Conservation (phyloP, 1,139 yeast genomes). For the Saccharomyces hybrid region DNA sequence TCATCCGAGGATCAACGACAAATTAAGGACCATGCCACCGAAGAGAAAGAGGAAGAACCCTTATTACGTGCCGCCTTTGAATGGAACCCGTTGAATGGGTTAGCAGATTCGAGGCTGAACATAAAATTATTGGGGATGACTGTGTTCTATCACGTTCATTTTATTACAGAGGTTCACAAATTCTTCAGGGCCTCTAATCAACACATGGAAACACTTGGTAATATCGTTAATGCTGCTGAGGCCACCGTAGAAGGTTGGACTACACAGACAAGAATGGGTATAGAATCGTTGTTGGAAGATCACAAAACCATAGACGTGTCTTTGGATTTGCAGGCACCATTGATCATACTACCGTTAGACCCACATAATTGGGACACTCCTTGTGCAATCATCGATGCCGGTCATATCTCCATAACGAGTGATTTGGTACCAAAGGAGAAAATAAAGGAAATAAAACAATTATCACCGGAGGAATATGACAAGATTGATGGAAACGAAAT, state of each 20-base stretch:
- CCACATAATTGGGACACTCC: conserved; percentile 77
- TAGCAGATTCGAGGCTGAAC: conserved; percentile 70
- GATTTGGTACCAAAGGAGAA: conserved; percentile 69
- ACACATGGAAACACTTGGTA: conserved; percentile 33
- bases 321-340: conserved; percentile 88
- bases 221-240: conserved; percentile 34
- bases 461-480: conserved; percentile 56
- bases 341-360: conserved; percentile 81
- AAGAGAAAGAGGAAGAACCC: conserved; percentile 1
- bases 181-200: conserved; percentile 85
- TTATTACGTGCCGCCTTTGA: conserved; percentile 81
- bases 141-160: conserved; percentile 74
- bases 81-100: conserved; percentile 72
- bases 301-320: conserved; percentile 84
- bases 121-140: conserved; percentile 83
- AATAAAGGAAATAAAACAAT: conserved; percentile 62
- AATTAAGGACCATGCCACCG: conserved; percentile 7
- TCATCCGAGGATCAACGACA: background rate
- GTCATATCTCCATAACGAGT: conserved; percentile 80
- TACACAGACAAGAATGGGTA: conserved; percentile 82
- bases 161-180: conserved; percentile 62
- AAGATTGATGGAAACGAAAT: conserved; percentile 64
- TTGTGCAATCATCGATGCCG: conserved; percentile 91
- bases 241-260: conserved; percentile 89
- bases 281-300: conserved; percentile 88